phyloP scores from a whole-genome alignment of 2,329 filamentous ascomycete species.

The Fusarium odoratissimum region DNA sequence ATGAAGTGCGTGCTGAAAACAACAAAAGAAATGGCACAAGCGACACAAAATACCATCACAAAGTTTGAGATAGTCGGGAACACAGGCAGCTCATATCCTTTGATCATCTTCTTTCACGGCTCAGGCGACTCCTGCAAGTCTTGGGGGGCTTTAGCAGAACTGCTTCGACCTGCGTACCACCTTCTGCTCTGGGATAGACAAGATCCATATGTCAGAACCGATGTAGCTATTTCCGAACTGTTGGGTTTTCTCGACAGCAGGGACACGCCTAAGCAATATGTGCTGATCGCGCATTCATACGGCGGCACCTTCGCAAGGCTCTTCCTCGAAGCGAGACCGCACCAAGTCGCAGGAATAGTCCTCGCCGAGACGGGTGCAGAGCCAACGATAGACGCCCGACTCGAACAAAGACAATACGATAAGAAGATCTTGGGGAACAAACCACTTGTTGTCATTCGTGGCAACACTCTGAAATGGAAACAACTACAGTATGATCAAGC shows the following conservation, averaged over 20 bases:
- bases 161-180: slow-evolving; percentile 7
- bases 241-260: neutral
- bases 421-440: slow-evolving; percentile 17
- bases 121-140: slow-evolving; percentile 37
- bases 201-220: slow-evolving; percentile 3
- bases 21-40: neutral
- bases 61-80: neutral
- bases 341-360: slow-evolving; percentile 33
- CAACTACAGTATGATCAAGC: slow-evolving; percentile 29
- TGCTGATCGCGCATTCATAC: slow-evolving; percentile 37
- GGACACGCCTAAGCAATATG: neutral
- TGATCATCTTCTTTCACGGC: slow-evolving; percentile 38
- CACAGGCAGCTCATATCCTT: neutral
- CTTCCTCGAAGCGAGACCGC: slow-evolving; percentile 24
- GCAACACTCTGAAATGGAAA: slow-evolving; percentile 36
- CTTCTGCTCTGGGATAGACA: slow-evolving; percentile 32
- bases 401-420: slow-evolving; percentile 32
- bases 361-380: slow-evolving; percentile 41
- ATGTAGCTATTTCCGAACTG: neutral
- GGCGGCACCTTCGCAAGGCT: slow-evolving; percentile 34
- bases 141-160: slow-evolving; percentile 17
- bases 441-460: slow-evolving; percentile 35
- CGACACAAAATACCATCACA: neutral
- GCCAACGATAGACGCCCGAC: slow-evolving; percentile 15
- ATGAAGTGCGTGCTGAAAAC: neutral